These are phyloP conservation scores for Fagopyrum homotropicum DNA, from an alignment of 148 eudicot species.

Conservation along the genomic window DNA sequence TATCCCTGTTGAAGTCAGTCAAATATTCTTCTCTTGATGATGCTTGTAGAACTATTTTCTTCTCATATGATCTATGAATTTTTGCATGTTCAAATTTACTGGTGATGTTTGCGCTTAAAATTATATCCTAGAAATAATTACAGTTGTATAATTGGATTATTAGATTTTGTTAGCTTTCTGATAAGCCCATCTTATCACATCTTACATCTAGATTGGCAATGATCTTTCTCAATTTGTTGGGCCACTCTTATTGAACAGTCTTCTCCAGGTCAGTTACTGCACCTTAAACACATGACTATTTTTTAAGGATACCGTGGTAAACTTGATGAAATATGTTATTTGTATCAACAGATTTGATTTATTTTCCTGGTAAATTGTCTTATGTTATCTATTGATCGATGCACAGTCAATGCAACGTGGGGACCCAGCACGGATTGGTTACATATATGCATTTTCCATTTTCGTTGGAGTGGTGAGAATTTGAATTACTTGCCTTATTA, in stretches of 20 bases:
- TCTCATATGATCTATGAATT: not conserved
- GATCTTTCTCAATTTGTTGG: slow-evolving; percentile 79
- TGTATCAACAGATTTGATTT: not conserved
- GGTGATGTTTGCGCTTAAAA: too few relatives aligned
- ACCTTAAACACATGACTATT: not conserved
- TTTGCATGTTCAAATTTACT: not conserved
- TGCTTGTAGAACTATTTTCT: not conserved
- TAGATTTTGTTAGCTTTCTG: not conserved
- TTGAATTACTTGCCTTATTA: not conserved
- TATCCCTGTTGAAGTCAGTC: not conserved
- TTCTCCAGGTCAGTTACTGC: slow-evolving; percentile 37
- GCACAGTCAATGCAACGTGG: slow-evolving; percentile 94
- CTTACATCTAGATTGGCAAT: slow-evolving; percentile 57
- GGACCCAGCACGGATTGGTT: slow-evolving; percentile 90
- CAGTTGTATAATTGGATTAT: not conserved
- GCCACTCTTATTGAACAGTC: slow-evolving; percentile 53
- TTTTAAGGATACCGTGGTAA: not conserved
- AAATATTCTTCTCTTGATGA: not conserved
- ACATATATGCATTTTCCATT: slow-evolving; percentile 80
- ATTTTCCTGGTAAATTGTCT: not conserved
- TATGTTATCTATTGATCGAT: slow-evolving; percentile 9
- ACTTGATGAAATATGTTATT: not conserved
- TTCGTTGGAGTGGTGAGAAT: slow-evolving; percentile 89
- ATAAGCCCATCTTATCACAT: slow-evolving; percentile 5
- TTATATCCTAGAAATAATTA: not conserved